Evolutionary conservation across 2,329 filamentous ascomycete genomes (phyloP), one percentile per base, ranked within the genome.

Genomic region (Clarireedia homoeocarpa): DNA sequence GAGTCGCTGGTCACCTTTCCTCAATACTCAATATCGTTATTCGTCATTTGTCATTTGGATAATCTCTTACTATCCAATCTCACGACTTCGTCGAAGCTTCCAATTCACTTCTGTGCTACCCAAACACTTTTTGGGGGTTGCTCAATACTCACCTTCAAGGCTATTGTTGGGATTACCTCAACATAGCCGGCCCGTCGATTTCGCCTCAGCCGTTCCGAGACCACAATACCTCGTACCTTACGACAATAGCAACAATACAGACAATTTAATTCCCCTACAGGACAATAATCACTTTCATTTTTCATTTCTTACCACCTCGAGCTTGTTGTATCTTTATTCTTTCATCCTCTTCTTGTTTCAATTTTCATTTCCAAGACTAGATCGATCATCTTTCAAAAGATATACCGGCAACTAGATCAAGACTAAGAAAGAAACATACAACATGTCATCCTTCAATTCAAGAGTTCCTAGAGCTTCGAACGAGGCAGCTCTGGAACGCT

Each of bases 401-500:
- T 15, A 55, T 36, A 45, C 53, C 46, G 51, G 47, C 53, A 50
- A 44, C 24, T 10, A 36, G 24, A 44, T 44, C 38, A 34, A 15
- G 24, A 44, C 6, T 14, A 50, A 50, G 53, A 20, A 23, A 23
- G 23, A 24, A 23, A 23, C 10, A 46, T 42, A 14, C 46, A 48
- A 17, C 34, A 51, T 51, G 48, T 40, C 48, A 17, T 56, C 49
- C 10, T 27, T 24, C 44, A 48, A 36, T 57, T 40, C 55, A 34
- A 53, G 59, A 26, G 47, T 64, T 39, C 50, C 44, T 60, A 46
- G 58, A 48, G 52, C 59, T 42, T 56, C 66, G 36, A 91, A 91
- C 76, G 82, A 85, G 71, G 80, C 80, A 53, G 89, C 89, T 50
- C 79, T 94, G 62, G 87, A 91, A 67, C 81, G 88, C 67, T 92